A percentile compares a stretch with the other conserved stretches of the same genome.
Conservation (phyloP, 2,329 filamentous ascomycete genomes). For the Fusarium sp. region DNA sequence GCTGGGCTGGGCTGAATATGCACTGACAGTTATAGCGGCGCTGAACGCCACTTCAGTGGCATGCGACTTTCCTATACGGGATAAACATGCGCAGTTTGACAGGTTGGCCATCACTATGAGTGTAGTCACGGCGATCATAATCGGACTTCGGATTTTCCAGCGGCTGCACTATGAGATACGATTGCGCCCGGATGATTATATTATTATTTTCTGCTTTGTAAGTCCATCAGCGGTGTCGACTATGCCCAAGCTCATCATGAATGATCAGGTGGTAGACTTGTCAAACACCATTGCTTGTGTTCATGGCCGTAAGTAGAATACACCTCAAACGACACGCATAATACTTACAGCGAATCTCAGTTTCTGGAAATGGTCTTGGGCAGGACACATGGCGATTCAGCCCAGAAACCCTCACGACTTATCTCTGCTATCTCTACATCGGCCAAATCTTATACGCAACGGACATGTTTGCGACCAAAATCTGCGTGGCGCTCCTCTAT, state of each 20-base stretch:
- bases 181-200: not conserved
- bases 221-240: no score
- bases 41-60: not conserved
- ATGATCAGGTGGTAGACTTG: not conserved
- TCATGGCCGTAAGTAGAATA: no score
- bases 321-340: no score
- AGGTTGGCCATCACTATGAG: not conserved
- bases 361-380: conserved; percentile 14
- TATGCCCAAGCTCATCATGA: no score
- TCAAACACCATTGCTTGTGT: not conserved
- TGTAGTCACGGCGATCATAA: not conserved
- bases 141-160: not conserved
- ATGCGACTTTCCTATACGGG: conserved; percentile 7
- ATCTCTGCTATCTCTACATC: conserved; percentile 7
- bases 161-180: not conserved
- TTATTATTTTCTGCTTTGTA: not conserved
- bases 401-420: not conserved
- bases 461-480: conserved; percentile 7
- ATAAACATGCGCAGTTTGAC: conserved; percentile 5
- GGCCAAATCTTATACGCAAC: conserved; percentile 22
- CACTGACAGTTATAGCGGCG: not conserved
- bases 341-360: no score
- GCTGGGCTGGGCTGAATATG: rapidly evolving
- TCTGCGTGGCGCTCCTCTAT: conserved; percentile 24
- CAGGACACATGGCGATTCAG: conserved; percentile 18